These are phyloP conservation scores for Aegilops bicornis DNA, from an alignment of 176 grass and related monocot genomes.

Conservation along the genomic window DNA sequence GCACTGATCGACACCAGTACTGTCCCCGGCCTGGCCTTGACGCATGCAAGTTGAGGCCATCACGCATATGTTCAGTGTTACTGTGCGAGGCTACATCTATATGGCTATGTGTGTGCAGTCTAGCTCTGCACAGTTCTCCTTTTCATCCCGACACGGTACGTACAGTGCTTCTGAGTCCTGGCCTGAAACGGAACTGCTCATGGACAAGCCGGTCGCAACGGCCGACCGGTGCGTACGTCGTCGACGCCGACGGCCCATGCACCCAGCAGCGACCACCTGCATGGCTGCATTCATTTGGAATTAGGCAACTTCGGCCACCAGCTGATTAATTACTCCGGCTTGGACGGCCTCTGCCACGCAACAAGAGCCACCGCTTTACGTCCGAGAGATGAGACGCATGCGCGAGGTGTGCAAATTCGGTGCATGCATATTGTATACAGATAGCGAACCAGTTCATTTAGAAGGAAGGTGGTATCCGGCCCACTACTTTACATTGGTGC, in stretches of 20 bases:
- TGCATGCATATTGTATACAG: too few relatives aligned
- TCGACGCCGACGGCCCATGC: background rate
- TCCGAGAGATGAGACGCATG: too few relatives aligned
- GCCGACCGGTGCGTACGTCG: background rate
- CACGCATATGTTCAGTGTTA: background rate
- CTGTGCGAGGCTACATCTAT: background rate
- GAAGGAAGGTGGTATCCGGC: too few relatives aligned
- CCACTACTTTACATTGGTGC: too few relatives aligned
- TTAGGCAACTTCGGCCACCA: too few relatives aligned
- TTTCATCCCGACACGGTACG: background rate
- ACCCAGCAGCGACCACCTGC: background rate
- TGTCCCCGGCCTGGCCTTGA: background rate
- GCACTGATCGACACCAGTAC: background rate
- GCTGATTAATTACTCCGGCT: too few relatives aligned
- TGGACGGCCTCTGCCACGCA: too few relatives aligned
- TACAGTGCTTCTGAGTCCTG: background rate
- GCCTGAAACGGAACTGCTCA: conserved; percentile 24
- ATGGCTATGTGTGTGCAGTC: background rate
- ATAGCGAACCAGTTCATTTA: too few relatives aligned
- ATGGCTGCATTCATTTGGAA: background rate
- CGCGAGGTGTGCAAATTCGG: too few relatives aligned
- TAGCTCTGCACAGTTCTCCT: background rate
- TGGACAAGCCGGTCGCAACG: conserved; percentile 26
- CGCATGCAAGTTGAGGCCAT: background rate
- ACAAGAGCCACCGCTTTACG: too few relatives aligned